Percentiles rank a stretch among this genome's conserved stretches.
Evolutionary conservation across 2,329 filamentous ascomycete species (phyloP).

Genomic region (Exophiala phaeomuriformis): DNA sequence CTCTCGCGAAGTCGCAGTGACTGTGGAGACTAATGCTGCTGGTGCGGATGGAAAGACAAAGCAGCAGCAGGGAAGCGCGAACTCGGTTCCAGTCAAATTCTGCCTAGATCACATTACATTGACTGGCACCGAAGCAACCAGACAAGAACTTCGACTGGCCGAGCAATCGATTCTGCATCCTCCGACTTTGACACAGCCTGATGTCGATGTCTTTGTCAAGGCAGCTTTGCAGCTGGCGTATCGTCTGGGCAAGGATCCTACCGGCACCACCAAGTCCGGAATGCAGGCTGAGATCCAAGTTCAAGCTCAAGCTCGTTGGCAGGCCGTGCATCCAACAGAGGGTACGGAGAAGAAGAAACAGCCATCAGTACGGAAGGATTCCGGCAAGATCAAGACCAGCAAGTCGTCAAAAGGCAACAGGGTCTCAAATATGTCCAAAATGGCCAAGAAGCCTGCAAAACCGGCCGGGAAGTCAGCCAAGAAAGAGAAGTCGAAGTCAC

Average conservation of each 20-base stretch:
- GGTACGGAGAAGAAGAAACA: background rate
- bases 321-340: background rate
- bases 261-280: background rate
- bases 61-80: background rate
- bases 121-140: conserved; percentile 10
- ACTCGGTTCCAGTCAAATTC: background rate
- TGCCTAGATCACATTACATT: conserved; percentile 18
- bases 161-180: conserved; percentile 6
- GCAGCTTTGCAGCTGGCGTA: conserved; percentile 6
- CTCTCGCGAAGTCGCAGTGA: conserved; percentile 6
- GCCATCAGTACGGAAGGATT: too few species aligned
- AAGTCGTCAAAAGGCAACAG: too few species aligned
- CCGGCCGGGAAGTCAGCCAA: background rate
- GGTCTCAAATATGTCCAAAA: background rate
- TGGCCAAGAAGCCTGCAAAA: background rate
- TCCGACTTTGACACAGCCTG: conserved; percentile 1
- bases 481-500: background rate
- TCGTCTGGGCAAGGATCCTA: conserved; percentile 5
- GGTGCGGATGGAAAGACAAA: background rate
- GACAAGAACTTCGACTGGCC: conserved; percentile 15
- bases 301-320: background rate
- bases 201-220: conserved; percentile 5
- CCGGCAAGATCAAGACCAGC: too few species aligned
- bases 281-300: background rate
- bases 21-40: background rate